A percentile compares a stretch with the other conserved stretches of the same genome.
phyloP scores from a whole-genome alignment of 2,329 filamentous ascomycete genomes.

The Claviceps sp. region DNA sequence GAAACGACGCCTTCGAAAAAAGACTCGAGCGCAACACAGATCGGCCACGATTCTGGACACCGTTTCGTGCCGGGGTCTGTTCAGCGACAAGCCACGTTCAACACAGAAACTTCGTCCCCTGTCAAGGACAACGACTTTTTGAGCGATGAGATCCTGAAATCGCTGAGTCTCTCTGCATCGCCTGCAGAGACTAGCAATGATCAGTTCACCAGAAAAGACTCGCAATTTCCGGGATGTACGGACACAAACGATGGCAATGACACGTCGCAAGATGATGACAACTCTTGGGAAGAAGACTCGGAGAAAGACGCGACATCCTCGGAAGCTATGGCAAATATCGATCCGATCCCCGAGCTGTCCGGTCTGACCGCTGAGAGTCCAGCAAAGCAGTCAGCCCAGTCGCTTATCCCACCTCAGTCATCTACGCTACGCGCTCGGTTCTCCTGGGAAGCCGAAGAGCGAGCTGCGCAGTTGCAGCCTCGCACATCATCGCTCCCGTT shows the following conservation, averaged over 20 bases:
- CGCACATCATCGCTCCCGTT: neutral
- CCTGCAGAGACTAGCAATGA: constrained; percentile 6
- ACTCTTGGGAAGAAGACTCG: constrained; percentile 42
- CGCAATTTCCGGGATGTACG: constrained; percentile 9
- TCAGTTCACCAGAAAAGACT: constrained; percentile 8
- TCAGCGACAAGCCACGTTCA: constrained; percentile 30
- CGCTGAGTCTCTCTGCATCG: constrained; percentile 38
- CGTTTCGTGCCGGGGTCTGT: constrained; percentile 22
- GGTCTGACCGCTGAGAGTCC: neutral
- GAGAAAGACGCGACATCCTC: constrained; percentile 7
- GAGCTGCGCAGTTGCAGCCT: constrained; percentile 12
- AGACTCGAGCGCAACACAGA: constrained; percentile 17
- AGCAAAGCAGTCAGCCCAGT: neutral
- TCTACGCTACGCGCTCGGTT: constrained; percentile 17
- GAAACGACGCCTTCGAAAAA: constrained; percentile 21
- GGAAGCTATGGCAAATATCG: neutral
- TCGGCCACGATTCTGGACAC: constrained; percentile 7
- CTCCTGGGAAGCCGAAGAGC: constrained; percentile 25
- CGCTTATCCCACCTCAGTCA: constrained; percentile 2
- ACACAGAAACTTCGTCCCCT: constrained; percentile 36
- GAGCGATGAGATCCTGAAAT: constrained; percentile 61
- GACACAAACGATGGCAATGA: constrained; percentile 44
- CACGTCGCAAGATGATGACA: constrained; percentile 52
- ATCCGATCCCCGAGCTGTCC: constrained; percentile 1
- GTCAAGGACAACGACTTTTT: constrained; percentile 59